Evolutionary conservation across 495 filamentous ascomycete species (phyloP), one percentile per base, ranked within the genome.

Genomic region (Penicillium angulare): DNA sequence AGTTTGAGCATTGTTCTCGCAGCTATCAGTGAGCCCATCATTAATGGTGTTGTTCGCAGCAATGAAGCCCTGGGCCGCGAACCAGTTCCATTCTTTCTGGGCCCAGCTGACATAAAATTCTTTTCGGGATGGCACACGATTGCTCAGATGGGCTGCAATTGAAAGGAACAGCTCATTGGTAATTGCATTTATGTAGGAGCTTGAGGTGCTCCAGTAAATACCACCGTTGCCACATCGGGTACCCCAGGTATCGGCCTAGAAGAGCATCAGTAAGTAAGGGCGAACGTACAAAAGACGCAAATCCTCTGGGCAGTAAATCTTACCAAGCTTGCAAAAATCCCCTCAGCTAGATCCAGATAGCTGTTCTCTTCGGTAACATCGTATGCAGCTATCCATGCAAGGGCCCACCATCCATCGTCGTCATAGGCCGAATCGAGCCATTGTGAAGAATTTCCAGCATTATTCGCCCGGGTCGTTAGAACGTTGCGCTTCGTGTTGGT

Each of bases 101-200:
- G 86, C 87, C 55, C 78, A 80, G 45, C 72, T 47, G 5, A 82
- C 59, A 62, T 86, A 89, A 20, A 78, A 69, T 5, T 65, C 50
- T 54, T 78, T 81, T 1, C 67, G 69, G 15, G 54, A 57, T 18
- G 68, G 49, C 0, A 83, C 73, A 10, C 87, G 81, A 61, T 87
- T 88, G 23, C 86, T 85, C n/a, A 92, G 80, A 54, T 84, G 80
- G 8, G 88, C 84, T 4, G 84, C 87, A 2, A 87, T 78, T 16
- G 71, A 75, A 18, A 92, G 73, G 61, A 83, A 90, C 7, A 90
- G 77, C 62, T 89, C 87, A 64, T 90, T 92, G 43, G 83, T 81
- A 53, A 91, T 89, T 10, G 88, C 84, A 56, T 85, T 87, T 31
- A 82, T 81, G 56, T 86, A 84, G 0, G 64, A 61, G 21, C 75